Base-by-base conservation (phyloP, 2,329 filamentous ascomycete genomes). In the Pseudocercospora macadamiae region DNA sequence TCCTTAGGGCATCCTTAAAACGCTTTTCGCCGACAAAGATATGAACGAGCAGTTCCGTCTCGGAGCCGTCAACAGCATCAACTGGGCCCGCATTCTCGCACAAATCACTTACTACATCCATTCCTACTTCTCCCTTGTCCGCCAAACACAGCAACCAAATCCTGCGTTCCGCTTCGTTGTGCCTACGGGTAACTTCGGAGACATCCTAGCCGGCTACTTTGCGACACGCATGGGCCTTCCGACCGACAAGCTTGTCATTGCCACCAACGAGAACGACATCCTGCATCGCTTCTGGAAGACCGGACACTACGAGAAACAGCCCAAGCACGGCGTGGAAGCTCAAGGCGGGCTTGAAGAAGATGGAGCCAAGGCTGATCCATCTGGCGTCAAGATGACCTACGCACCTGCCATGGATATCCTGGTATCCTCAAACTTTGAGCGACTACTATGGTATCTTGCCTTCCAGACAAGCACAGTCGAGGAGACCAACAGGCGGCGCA, bases 51-150 rank as follows among this genome's bases (percentile, higher is more conserved):
- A 85, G 1, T 86, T 93, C 71, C 91, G 91, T 66, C 88, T 97
- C 42, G 93, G 90, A 37, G 93, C 95, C 42, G 91, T 97, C 66
- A 97, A 97, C 81, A 95, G 90, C 45, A 97, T 97, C 79, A 97
- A 97, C 79, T 97, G 89, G 85, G 90, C 93, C 1, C 85, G 95
- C 68, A 97, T 99, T 67, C 84, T 99, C 34, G 93, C 95, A 10
- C 95, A 99, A 79, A 97, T 96, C 64, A 91, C 91, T 61, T 97
- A 96, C 83, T 99, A 96, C 82, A 96, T 97, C 81, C 83, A 95
- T 76, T 87, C 95, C 10, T 97, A 97, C 82, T 96, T 97, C 77
- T 80, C 87, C 12, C 86, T 99, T 30, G 82, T 81, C 61, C 80
- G 82, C 51, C 84, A 85, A 3, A 71, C 83, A 0, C 75, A 78